These are phyloP conservation scores for Arthrinium puccinioides DNA, from an alignment of 2,329 filamentous ascomycete species.

Conservation along the genomic window DNA sequence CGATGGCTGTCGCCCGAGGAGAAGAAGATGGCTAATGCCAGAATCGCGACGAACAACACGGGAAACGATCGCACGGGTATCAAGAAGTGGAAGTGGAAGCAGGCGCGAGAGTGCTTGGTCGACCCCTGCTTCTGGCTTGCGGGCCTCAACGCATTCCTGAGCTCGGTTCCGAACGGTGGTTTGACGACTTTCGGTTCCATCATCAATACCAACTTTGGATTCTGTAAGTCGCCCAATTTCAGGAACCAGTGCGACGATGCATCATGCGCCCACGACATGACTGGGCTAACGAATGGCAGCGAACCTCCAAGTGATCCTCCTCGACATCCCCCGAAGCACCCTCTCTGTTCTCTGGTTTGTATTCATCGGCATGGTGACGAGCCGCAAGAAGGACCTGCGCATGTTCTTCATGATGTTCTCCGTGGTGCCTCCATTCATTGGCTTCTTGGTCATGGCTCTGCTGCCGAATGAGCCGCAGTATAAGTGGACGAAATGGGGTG, in stretches of 20 bases:
- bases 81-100: conserved; percentile 29
- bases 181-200: conserved; percentile 26
- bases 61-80: conserved; percentile 28
- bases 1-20: conserved; percentile 26
- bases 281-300: conserved; percentile 10
- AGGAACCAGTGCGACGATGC: not conserved
- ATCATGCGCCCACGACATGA: no score
- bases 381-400: conserved; percentile 24
- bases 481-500: conserved; percentile 30
- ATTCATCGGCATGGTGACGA: conserved; percentile 24
- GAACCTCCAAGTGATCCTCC: conserved; percentile 27
- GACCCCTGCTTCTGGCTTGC: conserved; percentile 31
- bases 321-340: conserved; percentile 25
- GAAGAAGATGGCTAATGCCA: conserved; percentile 27
- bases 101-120: conserved; percentile 24
- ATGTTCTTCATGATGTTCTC: conserved; percentile 31
- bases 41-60: conserved; percentile 28
- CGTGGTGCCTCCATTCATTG: conserved; percentile 24
- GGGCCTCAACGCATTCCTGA: conserved; percentile 27
- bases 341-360: conserved; percentile 27
- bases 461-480: conserved; percentile 24
- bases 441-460: conserved; percentile 27
- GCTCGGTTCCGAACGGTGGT: conserved; percentile 27
- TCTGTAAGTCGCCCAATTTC: conserved; percentile 18
- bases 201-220: conserved; percentile 26